Evolutionary conservation across 176 grass and related monocot genomes (phyloP).

Genomic region (Carex scoparia): DNA sequence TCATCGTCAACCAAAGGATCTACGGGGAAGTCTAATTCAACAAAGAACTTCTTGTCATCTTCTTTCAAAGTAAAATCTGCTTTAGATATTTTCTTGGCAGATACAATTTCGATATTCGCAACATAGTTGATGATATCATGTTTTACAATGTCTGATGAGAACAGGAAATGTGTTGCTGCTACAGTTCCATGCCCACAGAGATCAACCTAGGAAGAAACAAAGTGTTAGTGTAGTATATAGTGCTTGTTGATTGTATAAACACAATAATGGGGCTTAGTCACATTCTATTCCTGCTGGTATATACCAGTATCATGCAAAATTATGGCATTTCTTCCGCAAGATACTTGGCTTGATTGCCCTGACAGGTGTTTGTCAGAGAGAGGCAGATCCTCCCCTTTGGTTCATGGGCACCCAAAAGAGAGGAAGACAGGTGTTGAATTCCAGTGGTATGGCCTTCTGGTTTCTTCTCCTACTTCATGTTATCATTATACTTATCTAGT

Average conservation of each 20-base stretch:
- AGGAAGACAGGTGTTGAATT: background rate
- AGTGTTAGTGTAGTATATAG: background rate
- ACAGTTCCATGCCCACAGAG: conserved; percentile 50
- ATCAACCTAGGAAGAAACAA: conserved; percentile 26
- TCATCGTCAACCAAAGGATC: conserved; percentile 16
- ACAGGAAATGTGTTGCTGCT: conserved; percentile 49
- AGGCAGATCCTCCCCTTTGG: background rate
- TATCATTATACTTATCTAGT: background rate
- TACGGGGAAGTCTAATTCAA: conserved; percentile 45
- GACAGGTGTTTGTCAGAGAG: background rate
- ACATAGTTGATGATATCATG: conserved; percentile 33
- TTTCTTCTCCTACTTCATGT: background rate
- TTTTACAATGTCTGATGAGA: conserved; percentile 19
- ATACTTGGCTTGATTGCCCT: background rate
- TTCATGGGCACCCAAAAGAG: background rate
- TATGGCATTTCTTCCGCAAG: background rate
- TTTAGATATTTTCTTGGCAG: conserved; percentile 26
- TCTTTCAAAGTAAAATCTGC: conserved; percentile 5
- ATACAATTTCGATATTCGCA: conserved; percentile 27
- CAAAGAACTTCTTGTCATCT: conserved; percentile 19
- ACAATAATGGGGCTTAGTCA: background rate
- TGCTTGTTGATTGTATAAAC: background rate
- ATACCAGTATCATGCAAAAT: background rate
- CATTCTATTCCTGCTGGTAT: background rate
- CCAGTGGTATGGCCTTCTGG: background rate